These are phyloP conservation scores for Isatis tinctoria DNA, from an alignment of 345 rosid genomes.

Conservation along the genomic window DNA sequence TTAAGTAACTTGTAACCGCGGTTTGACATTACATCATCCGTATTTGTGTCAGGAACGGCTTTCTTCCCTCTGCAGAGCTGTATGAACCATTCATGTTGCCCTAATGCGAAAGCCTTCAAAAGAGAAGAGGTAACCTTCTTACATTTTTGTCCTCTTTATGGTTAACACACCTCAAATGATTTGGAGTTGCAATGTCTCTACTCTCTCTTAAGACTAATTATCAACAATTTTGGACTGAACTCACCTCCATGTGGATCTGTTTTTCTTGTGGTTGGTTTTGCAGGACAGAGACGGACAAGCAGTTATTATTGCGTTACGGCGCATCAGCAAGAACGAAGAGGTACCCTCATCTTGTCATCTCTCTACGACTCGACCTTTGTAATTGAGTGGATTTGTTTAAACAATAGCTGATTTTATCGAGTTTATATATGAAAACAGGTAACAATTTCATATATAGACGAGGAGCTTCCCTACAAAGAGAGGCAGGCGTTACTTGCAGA, in stretches of 20 bases:
- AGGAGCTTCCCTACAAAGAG: slow-evolving; percentile 63
- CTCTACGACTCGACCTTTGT: background rate
- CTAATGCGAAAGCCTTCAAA: slow-evolving; percentile 92
- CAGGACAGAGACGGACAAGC: slow-evolving; percentile 95
- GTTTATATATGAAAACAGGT: slow-evolving; percentile 36
- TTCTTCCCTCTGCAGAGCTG: slow-evolving; percentile 94
- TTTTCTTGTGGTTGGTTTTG: background rate
- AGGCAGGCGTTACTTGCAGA: slow-evolving; percentile 68
- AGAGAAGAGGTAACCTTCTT: slow-evolving; percentile 66
- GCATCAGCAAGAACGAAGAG: slow-evolving; percentile 73
- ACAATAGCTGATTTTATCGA: background rate
- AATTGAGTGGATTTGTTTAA: background rate
- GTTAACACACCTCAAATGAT: background rate
- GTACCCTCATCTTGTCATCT: slow-evolving; percentile 26
- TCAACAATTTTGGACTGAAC: background rate
- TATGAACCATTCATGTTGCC: slow-evolving; percentile 89
- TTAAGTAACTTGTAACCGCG: background rate
- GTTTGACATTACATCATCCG: background rate
- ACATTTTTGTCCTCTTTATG: background rate
- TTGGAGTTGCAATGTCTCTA: background rate
- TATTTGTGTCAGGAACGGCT: slow-evolving; percentile 62
- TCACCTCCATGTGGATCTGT: background rate
- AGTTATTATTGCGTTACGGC: slow-evolving; percentile 54
- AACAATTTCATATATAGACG: slow-evolving; percentile 81
- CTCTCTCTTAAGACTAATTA: background rate